Evolutionary conservation across 1,284 basidiomycete genomes (phyloP), one percentile per base, ranked within the genome.

Genomic region (Leccinum griseonigrum): DNA sequence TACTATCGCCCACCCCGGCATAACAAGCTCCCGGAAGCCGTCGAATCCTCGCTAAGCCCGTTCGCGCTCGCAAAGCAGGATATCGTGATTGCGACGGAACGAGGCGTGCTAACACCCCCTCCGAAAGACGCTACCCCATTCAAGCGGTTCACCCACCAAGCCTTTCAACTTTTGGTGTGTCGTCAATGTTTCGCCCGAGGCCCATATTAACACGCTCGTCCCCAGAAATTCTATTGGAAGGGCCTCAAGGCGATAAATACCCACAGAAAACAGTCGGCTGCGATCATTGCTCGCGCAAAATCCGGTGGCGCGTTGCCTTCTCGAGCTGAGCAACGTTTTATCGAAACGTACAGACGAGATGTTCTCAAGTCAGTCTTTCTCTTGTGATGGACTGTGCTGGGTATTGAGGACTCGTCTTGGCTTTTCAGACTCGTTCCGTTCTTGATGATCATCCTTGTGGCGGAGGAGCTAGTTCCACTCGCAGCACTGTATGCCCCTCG

Each of bases 401-500:
- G 18, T 46, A 11, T 48, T 36, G 9, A 46, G 4, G 34, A 43
- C 56, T 65, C 9, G 60, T 56, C 43, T 38, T 22, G 0, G 18
- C 10, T 18, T 56, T 51, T 56, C 56, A 94, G 92, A 77, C 81
- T 95, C 51, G 79, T 94, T 1, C 91, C 94, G 0, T 95, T 95
- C 77, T 70, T 93, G 11, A 70, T 92, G 65, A 87, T 94, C 61
- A 80, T 93, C 48, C 73, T 92, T 32, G 76, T 94, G 22, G 76
- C 92, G 3, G 93, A 95, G 73, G 93, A 95, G 74, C 75, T 92
- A 52, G 84, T 95, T 62, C 93, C 93, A 10, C 81, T 95, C 62
- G 84, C 94, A 63, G 92, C 92, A 32, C 85, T 95, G 65, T 95
- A 92, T 72, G 88, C 86, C n/a, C 93, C 93, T 2, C 85, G 84